These are phyloP conservation scores for Triticum timopheevii DNA, from an alignment of 176 grass and related monocot species.

Conservation along the genomic window DNA sequence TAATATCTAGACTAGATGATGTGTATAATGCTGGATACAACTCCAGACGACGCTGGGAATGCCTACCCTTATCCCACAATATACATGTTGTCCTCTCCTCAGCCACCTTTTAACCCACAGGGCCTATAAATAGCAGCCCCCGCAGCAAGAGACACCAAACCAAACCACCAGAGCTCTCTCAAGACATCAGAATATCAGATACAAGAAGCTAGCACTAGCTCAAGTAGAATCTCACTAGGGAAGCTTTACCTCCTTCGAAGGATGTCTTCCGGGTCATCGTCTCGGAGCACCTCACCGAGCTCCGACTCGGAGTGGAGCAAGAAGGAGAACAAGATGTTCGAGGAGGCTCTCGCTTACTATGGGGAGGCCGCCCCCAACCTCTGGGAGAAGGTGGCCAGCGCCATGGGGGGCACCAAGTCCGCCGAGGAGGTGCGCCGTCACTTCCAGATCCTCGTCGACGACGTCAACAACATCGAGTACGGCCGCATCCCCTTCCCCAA, in stretches of 20 bases:
- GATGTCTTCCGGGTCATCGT: constrained; percentile 42
- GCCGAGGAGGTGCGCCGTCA: constrained; percentile 78
- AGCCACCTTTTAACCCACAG: background rate
- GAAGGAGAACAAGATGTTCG: constrained; percentile 88
- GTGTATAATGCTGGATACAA: background rate
- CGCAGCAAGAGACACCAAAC: background rate
- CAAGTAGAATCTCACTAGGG: constrained; percentile 11
- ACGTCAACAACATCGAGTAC: constrained; percentile 56
- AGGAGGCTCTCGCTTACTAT: constrained; percentile 69
- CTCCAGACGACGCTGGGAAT: background rate
- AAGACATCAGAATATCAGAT: constrained; percentile 13
- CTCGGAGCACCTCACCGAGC: constrained; percentile 38
- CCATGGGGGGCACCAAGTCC: constrained; percentile 70
- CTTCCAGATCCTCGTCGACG: constrained; percentile 60
- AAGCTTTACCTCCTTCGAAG: background rate
- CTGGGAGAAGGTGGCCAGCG: constrained; percentile 82
- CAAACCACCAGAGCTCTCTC: constrained; percentile 29
- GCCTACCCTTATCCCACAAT: too few relatives aligned
- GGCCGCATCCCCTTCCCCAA: constrained; percentile 51
- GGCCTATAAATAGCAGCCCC: constrained; percentile 48
- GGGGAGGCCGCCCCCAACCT: constrained; percentile 71
- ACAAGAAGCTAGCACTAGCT: background rate
- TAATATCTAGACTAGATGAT: background rate
- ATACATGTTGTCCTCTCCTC: constrained; percentile 10
- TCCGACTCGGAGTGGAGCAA: constrained; percentile 48